A percentile compares a stretch with the other conserved stretches of the same genome.
These are phyloP conservation scores for Pseudozyma pruni DNA, from an alignment of 1,284 basidiomycete genomes.

Conservation along the genomic window DNA sequence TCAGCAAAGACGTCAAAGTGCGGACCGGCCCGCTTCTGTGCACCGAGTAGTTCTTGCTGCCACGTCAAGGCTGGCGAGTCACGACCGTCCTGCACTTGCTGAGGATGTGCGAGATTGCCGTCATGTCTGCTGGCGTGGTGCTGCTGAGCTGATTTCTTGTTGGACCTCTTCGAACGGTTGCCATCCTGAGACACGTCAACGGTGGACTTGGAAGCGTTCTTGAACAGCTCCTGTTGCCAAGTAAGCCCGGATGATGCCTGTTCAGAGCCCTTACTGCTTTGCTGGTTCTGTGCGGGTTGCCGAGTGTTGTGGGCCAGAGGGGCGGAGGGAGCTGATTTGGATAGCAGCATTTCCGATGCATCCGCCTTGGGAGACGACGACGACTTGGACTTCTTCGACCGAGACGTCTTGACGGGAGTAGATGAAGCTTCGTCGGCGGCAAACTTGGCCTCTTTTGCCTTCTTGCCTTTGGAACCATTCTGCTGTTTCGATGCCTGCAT, in stretches of 20 bases:
- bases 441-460: slow-evolving; percentile 39
- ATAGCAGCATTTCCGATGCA: slow-evolving; percentile 37
- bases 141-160: slow-evolving; percentile 20
- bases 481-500: slow-evolving; percentile 38
- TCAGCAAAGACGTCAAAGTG: slow-evolving; percentile 60
- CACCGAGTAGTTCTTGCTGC: slow-evolving; percentile 56
- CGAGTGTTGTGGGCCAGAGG: slow-evolving; percentile 25
- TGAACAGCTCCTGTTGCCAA: slow-evolving; percentile 57
- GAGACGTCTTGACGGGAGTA: slow-evolving; percentile 31
- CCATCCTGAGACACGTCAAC: slow-evolving; percentile 21
- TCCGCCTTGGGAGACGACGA: slow-evolving; percentile 39
- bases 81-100: slow-evolving; percentile 38
- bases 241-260: slow-evolving; percentile 38
- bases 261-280: slow-evolving; percentile 8
- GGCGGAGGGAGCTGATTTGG: slow-evolving; percentile 44
- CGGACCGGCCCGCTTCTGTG: slow-evolving; percentile 49
- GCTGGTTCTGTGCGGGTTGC: slow-evolving; percentile 14
- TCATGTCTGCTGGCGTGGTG: slow-evolving; percentile 30
- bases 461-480: slow-evolving; percentile 28
- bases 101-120: slow-evolving; percentile 43
- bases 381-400: slow-evolving; percentile 35
- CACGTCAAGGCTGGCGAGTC: slow-evolving; percentile 53
- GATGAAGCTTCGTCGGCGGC: slow-evolving; percentile 22
- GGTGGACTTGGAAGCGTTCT: slow-evolving; percentile 25
- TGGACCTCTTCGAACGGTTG: slow-evolving; percentile 21